Evolutionary conservation across 2,329 filamentous ascomycete genomes (phyloP).

Genomic region (Colletotrichum limetticola): DNA sequence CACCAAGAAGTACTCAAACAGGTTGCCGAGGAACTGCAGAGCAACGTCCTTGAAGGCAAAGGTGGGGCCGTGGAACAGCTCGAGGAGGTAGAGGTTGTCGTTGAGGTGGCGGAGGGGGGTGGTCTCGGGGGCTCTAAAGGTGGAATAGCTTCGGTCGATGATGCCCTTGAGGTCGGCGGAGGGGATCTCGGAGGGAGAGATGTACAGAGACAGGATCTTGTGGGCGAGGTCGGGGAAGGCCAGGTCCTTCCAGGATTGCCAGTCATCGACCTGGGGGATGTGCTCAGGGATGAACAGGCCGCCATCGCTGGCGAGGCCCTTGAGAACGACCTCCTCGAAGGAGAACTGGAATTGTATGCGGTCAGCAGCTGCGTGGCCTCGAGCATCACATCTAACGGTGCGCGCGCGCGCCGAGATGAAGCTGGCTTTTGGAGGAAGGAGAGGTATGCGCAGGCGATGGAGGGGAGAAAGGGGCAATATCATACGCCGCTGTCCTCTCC

Average conservation of each 20-base stretch:
- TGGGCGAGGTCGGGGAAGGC: conserved; percentile 85
- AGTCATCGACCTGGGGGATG: conserved; percentile 73
- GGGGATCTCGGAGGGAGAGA: conserved; percentile 86
- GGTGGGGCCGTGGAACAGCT: conserved; percentile 95
- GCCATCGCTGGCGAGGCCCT: conserved; percentile 86
- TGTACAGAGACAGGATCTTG: conserved; percentile 88
- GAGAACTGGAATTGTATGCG: conserved; percentile 68
- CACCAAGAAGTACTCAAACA: conserved; percentile 89
- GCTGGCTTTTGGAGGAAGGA: neutral
- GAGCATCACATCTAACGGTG: neutral
- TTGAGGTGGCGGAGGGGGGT: conserved; percentile 85
- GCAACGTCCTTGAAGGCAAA: conserved; percentile 95
- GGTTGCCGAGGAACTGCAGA: conserved; percentile 93
- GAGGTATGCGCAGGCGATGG: neutral
- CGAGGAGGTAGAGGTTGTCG: conserved; percentile 83
- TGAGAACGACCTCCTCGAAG: conserved; percentile 91
- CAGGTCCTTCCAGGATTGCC: conserved; percentile 81
- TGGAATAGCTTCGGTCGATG: conserved; percentile 86
- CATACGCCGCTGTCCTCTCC: conserved; percentile 61
- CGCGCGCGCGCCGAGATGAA: neutral
- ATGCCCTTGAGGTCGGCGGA: conserved; percentile 82
- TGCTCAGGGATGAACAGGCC: conserved; percentile 91
- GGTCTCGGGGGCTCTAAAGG: conserved; percentile 83
- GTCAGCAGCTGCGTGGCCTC: conserved; percentile 17
- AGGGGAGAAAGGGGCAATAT: neutral